These are phyloP conservation scores for Cladophialophora chaetospira DNA, from an alignment of 2,329 filamentous ascomycete species.

Conservation along the genomic window DNA sequence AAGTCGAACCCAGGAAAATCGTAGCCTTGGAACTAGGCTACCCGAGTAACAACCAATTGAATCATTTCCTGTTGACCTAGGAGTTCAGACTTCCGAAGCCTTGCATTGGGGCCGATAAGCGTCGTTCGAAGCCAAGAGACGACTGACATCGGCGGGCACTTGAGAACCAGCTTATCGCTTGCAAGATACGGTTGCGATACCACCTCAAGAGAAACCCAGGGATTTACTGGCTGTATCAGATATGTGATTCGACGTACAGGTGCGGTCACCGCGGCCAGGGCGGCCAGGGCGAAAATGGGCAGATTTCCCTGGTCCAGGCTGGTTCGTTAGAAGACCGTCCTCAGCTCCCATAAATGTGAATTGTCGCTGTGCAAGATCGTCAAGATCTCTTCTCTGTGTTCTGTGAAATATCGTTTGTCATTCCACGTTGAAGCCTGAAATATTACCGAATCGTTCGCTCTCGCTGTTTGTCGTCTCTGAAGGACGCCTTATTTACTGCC, in stretches of 20 bases:
- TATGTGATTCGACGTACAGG: neutral
- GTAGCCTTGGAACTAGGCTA: neutral
- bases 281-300: neutral
- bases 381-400: neutral
- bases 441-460: neutral
- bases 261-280: too few species aligned
- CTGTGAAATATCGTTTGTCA: neutral
- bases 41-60: neutral
- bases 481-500: too few species aligned
- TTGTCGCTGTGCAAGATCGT: neutral
- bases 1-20: neutral
- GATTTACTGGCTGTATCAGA: neutral
- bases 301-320: too few species aligned
- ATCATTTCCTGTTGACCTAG: neutral
- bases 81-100: too few species aligned
- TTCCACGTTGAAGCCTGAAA: neutral
- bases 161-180: constrained; percentile 4
- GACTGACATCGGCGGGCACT: neutral
- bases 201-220: neutral
- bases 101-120: constrained; percentile 15
- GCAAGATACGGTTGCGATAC: constrained; percentile 11
- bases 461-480: too few species aligned
- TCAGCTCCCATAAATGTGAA: neutral
- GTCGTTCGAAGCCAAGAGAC: neutral
- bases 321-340: constrained; percentile 6